A percentile compares a stretch with the other conserved stretches of the same genome.
Conservation (phyloP, 2,329 filamentous ascomycete genomes). For the Fusarium torulosum region DNA sequence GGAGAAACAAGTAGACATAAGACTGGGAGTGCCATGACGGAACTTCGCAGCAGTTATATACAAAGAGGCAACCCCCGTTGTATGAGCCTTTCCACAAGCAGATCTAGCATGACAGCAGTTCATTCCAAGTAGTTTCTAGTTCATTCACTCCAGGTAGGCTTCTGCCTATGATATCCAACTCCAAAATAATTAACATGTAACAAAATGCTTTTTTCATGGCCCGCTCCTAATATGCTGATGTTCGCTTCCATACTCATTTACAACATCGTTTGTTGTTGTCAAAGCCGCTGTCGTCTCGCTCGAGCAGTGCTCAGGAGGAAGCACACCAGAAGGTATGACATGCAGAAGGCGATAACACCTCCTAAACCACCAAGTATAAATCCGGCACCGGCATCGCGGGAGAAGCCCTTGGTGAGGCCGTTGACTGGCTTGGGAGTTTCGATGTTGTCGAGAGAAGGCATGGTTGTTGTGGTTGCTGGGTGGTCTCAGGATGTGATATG, state of each 20-base stretch:
- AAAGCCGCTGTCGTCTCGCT: not conserved
- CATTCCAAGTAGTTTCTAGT: too few species aligned
- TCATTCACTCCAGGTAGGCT: too few species aligned
- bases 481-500: not conserved
- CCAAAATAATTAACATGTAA: too few species aligned
- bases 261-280: not conserved
- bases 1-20: too few species aligned
- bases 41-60: too few species aligned
- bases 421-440: conserved; percentile 1
- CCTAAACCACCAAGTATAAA: conserved; percentile 27
- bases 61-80: too few species aligned
- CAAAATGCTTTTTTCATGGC: not conserved
- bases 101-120: too few species aligned
- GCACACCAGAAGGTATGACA: conserved; percentile 24
- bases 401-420: conserved; percentile 1
- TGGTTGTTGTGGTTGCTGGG: not conserved
- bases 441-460: not conserved
- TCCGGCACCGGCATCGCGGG: conserved; percentile 24
- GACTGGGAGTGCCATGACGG: too few species aligned
- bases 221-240: rapidly evolving
- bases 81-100: too few species aligned
- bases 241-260: not conserved
- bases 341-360: conserved; percentile 24
- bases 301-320: conserved; percentile 7
- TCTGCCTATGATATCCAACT: too few species aligned